A percentile compares a stretch with the other conserved stretches of the same genome.
phyloP scores from a whole-genome alignment of 2,329 filamentous ascomycete genomes.

The Penicillium capsulatum region DNA sequence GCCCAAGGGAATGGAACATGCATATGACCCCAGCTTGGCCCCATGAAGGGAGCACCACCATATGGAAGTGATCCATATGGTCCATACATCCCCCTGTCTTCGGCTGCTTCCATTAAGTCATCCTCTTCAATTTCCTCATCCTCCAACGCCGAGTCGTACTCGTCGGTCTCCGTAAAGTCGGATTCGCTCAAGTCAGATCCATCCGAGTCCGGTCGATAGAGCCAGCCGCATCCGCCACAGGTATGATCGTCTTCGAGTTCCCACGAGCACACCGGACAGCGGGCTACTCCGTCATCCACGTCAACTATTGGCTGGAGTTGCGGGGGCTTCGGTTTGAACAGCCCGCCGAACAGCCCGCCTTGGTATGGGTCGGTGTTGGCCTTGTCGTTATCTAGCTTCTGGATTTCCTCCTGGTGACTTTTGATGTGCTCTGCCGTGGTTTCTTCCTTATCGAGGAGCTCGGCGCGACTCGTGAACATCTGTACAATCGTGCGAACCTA shows the following conservation, averaged over 20 bases:
- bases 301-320: conserved; percentile 48
- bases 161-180: conserved; percentile 43
- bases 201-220: conserved; percentile 46
- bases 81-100: conserved; percentile 7
- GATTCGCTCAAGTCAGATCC: conserved; percentile 37
- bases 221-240: conserved; percentile 52
- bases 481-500: conserved; percentile 62
- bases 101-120: conserved; percentile 30
- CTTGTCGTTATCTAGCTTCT: conserved; percentile 58
- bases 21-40: no score
- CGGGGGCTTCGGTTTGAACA: conserved; percentile 44
- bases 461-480: conserved; percentile 56
- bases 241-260: conserved; percentile 57
- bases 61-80: neutral
- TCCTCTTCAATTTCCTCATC: conserved; percentile 24
- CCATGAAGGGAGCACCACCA: neutral
- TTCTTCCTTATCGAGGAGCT: conserved; percentile 61
- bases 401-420: conserved; percentile 57
- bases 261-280: conserved; percentile 60
- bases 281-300: conserved; percentile 56
- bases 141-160: conserved; percentile 24
- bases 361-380: conserved; percentile 46
- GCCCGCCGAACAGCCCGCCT: conserved; percentile 62
- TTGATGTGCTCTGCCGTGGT: conserved; percentile 57
- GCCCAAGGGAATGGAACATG: neutral